phyloP scores from a whole-genome alignment of 2,329 filamentous ascomycete species.

The Aureobasidium lini region DNA sequence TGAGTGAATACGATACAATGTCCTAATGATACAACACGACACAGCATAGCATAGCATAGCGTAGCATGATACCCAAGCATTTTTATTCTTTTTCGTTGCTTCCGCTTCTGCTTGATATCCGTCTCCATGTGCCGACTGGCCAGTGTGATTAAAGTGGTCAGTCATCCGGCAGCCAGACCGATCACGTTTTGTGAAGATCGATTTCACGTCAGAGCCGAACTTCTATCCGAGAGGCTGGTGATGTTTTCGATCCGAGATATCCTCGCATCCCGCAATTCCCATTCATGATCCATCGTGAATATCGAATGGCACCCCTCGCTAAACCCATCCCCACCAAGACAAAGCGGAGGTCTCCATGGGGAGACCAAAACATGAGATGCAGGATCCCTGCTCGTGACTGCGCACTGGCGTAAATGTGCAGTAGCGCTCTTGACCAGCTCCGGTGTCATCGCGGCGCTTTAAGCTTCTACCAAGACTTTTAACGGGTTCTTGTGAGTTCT shows the following conservation, averaged over 20 bases:
- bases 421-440: background rate
- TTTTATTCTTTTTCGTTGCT: background rate
- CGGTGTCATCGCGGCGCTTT: constrained; percentile 7
- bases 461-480: constrained; percentile 6
- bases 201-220: background rate
- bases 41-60: background rate
- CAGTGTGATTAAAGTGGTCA: too few species aligned
- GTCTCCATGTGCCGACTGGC: background rate
- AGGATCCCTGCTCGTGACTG: background rate
- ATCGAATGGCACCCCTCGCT: background rate
- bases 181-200: background rate
- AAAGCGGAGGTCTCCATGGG: background rate
- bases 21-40: background rate
- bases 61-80: constrained; percentile 7
- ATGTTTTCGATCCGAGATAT: background rate
- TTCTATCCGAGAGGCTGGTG: background rate
- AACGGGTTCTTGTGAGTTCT: background rate
- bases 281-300: background rate
- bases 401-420: background rate
- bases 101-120: background rate
- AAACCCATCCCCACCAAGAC: background rate
- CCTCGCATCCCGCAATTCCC: background rate
- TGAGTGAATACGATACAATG: background rate
- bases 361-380: background rate
- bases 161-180: background rate